Evolutionary conservation across 805 yeast genomes (phyloP).

Genomic region (Wickerhamomyces bovis): DNA sequence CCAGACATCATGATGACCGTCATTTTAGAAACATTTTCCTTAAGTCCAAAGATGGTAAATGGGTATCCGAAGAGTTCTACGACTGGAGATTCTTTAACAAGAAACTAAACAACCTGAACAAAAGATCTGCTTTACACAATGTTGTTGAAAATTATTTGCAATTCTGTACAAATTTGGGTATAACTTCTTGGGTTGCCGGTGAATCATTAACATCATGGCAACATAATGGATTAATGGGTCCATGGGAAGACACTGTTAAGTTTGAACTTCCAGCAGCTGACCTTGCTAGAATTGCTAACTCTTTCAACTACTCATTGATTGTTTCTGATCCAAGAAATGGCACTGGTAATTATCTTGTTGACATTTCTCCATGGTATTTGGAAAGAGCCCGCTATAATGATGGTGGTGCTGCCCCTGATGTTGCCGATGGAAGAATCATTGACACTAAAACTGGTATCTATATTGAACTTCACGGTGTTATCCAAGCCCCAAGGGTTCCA

Average conservation of each 20-base stretch:
- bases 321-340: slow-evolving; percentile 39
- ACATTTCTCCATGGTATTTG: slow-evolving; percentile 44
- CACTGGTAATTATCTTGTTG: slow-evolving; percentile 39
- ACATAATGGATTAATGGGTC: slow-evolving; percentile 43
- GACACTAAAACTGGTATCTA: slow-evolving; percentile 55
- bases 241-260: slow-evolving; percentile 47
- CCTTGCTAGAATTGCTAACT: slow-evolving; percentile 37
- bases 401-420: slow-evolving; percentile 38
- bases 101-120: slow-evolving; percentile 30
- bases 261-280: slow-evolving; percentile 47
- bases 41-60: slow-evolving; percentile 28
- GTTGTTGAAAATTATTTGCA: slow-evolving; percentile 40
- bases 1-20: slow-evolving; percentile 24
- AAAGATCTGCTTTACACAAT: slow-evolving; percentile 41
- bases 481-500: slow-evolving; percentile 22
- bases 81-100: slow-evolving; percentile 64
- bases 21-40: slow-evolving; percentile 29
- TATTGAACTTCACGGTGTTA: slow-evolving; percentile 49
- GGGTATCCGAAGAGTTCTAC: slow-evolving; percentile 36
- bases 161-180: slow-evolving; percentile 35
- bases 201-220: slow-evolving; percentile 46
- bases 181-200: slow-evolving; percentile 42
- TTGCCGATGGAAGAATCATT: slow-evolving; percentile 48
- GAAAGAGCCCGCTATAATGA: slow-evolving; percentile 44
- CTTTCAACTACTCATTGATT: slow-evolving; percentile 41